phyloP scores from a whole-genome alignment of 2,329 filamentous ascomycete genomes.

The Trichoderma koningiopsis region DNA sequence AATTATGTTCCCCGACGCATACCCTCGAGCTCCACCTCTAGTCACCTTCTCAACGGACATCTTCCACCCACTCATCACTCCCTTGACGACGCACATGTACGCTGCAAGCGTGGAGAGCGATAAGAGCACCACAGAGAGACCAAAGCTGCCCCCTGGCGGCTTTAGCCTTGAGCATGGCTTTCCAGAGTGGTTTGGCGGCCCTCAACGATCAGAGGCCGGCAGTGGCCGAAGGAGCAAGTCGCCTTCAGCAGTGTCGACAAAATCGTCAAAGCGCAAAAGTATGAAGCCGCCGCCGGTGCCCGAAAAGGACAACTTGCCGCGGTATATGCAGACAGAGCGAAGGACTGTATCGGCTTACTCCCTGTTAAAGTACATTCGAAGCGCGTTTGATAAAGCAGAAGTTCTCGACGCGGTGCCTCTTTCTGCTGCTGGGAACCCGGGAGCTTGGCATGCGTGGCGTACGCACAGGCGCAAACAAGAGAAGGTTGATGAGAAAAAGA shows the following conservation, averaged over 20 bases:
- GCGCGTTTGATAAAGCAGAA: conserved; percentile 75
- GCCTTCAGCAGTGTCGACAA: conserved; percentile 29
- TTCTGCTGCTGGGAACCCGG: conserved; percentile 82
- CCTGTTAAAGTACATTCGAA: conserved; percentile 78
- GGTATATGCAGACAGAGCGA: conserved; percentile 46
- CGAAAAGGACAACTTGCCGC: conserved; percentile 34
- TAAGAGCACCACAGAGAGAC: conserved; percentile 80
- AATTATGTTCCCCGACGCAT: conserved; percentile 80
- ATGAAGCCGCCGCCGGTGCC: conserved; percentile 38
- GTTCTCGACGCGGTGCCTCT: conserved; percentile 79
- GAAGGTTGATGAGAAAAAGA: conserved; percentile 29
- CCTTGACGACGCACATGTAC: conserved; percentile 93
- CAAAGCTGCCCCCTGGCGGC: conserved; percentile 81
- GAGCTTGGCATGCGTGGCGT: conserved; percentile 93
- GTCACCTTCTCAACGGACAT: conserved; percentile 90
- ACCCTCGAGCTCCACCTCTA: conserved; percentile 77
- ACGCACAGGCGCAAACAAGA: conserved; percentile 58
- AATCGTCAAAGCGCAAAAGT: conserved; percentile 30
- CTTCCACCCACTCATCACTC: conserved; percentile 91
- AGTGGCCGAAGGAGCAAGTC: conserved; percentile 39
- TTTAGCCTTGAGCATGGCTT: conserved; percentile 92
- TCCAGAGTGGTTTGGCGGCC: conserved; percentile 80
- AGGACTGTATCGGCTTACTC: conserved; percentile 61
- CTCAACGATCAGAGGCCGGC: conserved; percentile 44
- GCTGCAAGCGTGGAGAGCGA: conserved; percentile 74